Base-by-base conservation (phyloP, 306 rosid species). In the Neltuma alba region DNA sequence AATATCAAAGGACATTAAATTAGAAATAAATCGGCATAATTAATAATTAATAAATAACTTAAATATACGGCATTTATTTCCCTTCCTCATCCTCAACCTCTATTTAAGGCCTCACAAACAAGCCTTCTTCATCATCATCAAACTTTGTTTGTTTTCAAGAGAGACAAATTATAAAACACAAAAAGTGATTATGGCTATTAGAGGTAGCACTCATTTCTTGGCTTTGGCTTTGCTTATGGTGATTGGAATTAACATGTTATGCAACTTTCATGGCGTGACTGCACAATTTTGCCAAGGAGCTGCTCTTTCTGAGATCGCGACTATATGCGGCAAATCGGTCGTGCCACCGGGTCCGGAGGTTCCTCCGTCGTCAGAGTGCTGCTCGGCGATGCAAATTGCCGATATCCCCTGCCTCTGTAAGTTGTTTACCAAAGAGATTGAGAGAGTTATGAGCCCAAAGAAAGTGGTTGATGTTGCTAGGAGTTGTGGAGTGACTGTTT, bases 361-460 rank as follows among this genome's bases (percentile, higher is more conserved):
- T 18, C 40, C 55, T 2, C 70, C 79, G 5, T 41, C 58, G 3
- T 9, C 13, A 5, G 78, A 2, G 2, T 74, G 78, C 18, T 75
- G 79, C 47, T 1, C 12, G 0, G 42, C 15, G 20, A 45, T 75
- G 60, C 25, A 58, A 58, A 2, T 0, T 1, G 78, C 41, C 3
- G 69, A 74, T 21, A 1, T 74, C 5, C 28, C 57, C 9, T 74
- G 78, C 78, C 40, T 61, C n/a, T 60, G 79, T 25, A 40, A 25
- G 14, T 3, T 25, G 20, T 2, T 75, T 18, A 75, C 79, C 5
- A 48, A 23, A 18, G 42, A 33, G 1, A 2, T 61, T 11, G 70
- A 61, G 58, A 7, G 0, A 2, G 1, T 28, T 1, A 10, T 61
- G 6, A 61, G 70, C 16, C 9, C 45, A 15, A 38, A 60, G 15